Percentiles rank a stretch among this genome's conserved stretches.
Conservation (phyloP, 2,329 filamentous ascomycete genomes). For the Stromatinia cepivora region DNA sequence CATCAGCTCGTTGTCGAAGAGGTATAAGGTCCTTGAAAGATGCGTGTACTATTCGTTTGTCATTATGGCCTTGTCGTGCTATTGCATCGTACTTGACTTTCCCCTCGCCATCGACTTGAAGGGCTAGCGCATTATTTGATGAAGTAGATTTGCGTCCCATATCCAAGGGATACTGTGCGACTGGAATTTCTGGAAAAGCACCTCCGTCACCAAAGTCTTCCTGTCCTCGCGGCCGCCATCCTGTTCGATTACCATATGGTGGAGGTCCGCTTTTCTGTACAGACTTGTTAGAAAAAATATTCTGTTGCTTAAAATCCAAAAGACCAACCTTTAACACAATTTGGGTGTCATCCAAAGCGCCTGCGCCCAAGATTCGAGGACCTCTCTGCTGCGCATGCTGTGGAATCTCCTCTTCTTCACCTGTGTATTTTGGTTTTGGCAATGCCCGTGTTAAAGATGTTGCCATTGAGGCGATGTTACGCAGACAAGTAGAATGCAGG, state of each 20-base stretch:
- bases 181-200: constrained; percentile 88
- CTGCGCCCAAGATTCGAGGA: constrained; percentile 77
- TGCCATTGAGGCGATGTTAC: constrained; percentile 64
- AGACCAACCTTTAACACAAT: constrained; percentile 70
- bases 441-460: constrained; percentile 76
- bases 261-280: constrained; percentile 75
- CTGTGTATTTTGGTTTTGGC: constrained; percentile 87
- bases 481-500: background rate
- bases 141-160: constrained; percentile 79
- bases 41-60: constrained; percentile 82
- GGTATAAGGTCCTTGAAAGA: constrained; percentile 98
- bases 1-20: constrained; percentile 86
- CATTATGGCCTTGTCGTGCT: constrained; percentile 82
- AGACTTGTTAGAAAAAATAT: constrained; percentile 31
- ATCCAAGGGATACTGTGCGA: constrained; percentile 93
- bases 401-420: constrained; percentile 81
- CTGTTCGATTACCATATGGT: constrained; percentile 79
- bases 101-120: constrained; percentile 87
- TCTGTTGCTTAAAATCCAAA: background rate
- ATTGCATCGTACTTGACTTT: constrained; percentile 98
- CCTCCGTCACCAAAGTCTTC: constrained; percentile 97
- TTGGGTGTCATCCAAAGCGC: constrained; percentile 80
- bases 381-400: constrained; percentile 72
- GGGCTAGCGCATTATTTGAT: constrained; percentile 82
- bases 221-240: constrained; percentile 84